These are phyloP conservation scores for Dendrothele bispora DNA, from an alignment of 768 basidiomycete species.

Conservation along the genomic window DNA sequence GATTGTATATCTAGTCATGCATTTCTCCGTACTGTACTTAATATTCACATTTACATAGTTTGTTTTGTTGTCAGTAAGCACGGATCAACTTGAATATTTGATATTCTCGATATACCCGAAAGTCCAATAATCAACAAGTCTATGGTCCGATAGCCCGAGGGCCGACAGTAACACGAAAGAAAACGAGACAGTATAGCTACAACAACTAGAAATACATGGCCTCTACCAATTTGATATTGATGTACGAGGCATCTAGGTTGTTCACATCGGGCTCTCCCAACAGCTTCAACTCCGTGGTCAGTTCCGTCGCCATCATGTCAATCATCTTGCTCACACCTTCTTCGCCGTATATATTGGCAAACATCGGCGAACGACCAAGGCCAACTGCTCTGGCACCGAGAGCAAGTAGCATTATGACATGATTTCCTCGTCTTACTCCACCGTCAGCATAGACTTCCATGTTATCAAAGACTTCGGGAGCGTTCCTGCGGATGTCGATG, in stretches of 20 bases:
- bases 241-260: slow-evolving; percentile 19
- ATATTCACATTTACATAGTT: no score
- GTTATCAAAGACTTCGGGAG: slow-evolving; percentile 37
- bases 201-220: no score
- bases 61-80: no score
- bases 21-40: no score
- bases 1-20: no score
- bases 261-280: slow-evolving; percentile 21
- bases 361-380: slow-evolving; percentile 37
- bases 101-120: no score
- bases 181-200: no score
- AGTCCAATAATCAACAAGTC: no score
- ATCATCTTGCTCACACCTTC: slow-evolving; percentile 26
- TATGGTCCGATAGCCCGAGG: no score
- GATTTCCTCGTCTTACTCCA: slow-evolving; percentile 44
- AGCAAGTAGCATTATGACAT: slow-evolving; percentile 41
- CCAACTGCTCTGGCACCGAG: slow-evolving; percentile 43
- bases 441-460: slow-evolving; percentile 47
- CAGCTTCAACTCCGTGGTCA: slow-evolving; percentile 21
- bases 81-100: no score
- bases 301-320: slow-evolving; percentile 16
- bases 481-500: slow-evolving; percentile 35
- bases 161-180: no score
- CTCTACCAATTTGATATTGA: slow-evolving; percentile 8
- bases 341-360: slow-evolving; percentile 36